Base-by-base conservation (phyloP, 179 eudicot species). In the Sideroxylon spinosum region DNA sequence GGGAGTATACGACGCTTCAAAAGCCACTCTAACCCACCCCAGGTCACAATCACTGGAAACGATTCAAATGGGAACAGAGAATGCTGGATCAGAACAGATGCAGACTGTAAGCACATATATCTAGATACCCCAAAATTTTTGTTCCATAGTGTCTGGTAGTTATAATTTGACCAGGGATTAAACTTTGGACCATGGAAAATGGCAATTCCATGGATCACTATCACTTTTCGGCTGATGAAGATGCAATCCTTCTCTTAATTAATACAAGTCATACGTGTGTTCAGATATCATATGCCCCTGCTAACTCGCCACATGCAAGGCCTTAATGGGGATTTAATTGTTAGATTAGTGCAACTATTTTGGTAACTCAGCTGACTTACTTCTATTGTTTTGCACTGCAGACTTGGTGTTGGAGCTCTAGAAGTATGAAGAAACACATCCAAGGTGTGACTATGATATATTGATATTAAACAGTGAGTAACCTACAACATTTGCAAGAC, bases 1-100 rank as follows among this genome's bases (percentile, higher is more conserved):
- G 84, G 84, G 52, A 69, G 79, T 78, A 73, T 73, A 74, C 78
- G 65, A 6, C 72, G 70, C 79, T 70, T 70, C 77, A 88, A 81
- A 79, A 87, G 80, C 87, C 81, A 78, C 64, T 78, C 80, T 48
- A 83, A 76, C 82, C 75, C 82, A 74, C 70, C 86, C 32, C 83
- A 90, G 70, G 62, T 76, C 78, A 78, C 81, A 78, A 63, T 78
- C 48, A 76, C 77, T 55, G 86, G 78, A 23, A 82, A 76, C 73
- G 88, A 87, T 71, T 85, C 85, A 61, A 78, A 71, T 81, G 91
- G 81, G 53, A 90, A 86, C 86, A 82, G 87, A 75, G 94, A 91
- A 80, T 85, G 80, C 86, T 94, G 94, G 98, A 89, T 94, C 87
- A 94, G 90, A 84, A 88, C 94, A 61, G 97, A 94, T 77, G 88